A percentile compares a stretch with the other conserved stretches of the same genome.
phyloP scores from a whole-genome alignment of 2,329 filamentous ascomycete genomes.

The Apiospora koreana region DNA sequence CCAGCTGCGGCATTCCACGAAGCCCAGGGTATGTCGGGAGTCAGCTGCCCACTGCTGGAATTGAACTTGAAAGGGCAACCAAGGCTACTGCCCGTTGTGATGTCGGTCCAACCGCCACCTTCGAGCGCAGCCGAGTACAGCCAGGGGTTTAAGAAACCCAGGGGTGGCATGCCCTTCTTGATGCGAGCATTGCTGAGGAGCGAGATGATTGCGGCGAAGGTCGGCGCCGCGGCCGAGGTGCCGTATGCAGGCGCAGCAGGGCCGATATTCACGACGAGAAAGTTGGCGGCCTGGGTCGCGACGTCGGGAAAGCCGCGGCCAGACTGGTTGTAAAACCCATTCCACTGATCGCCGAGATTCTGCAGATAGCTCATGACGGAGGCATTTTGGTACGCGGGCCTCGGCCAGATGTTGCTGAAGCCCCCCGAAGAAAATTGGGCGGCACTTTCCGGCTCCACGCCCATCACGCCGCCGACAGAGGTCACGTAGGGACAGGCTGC shows the following conservation, averaged over 20 bases:
- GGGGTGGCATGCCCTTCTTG: constrained; percentile 49
- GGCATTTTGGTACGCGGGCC: constrained; percentile 46
- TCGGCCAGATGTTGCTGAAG: constrained; percentile 48
- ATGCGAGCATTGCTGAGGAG: constrained; percentile 66
- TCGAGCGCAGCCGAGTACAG: constrained; percentile 44
- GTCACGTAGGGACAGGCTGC: constrained; percentile 60
- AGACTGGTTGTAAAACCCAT: constrained; percentile 41
- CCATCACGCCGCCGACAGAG: constrained; percentile 56
- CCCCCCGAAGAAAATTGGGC: constrained; percentile 55
- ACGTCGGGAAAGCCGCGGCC: constrained; percentile 66
- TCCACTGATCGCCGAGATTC: constrained; percentile 35
- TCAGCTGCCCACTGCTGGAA: constrained; percentile 29
- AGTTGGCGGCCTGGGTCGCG: constrained; percentile 50
- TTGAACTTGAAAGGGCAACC: constrained; percentile 35
- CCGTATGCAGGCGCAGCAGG: constrained; percentile 27
- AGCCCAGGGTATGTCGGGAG: constrained; percentile 13
- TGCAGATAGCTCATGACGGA: constrained; percentile 46
- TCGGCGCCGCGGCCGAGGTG: constrained; percentile 59
- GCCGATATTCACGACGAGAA: constrained; percentile 25
- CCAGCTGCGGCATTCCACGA: constrained; percentile 43
- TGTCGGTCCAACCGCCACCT: constrained; percentile 35
- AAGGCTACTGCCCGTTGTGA: constrained; percentile 32
- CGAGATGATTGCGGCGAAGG: constrained; percentile 62
- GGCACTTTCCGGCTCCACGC: constrained; percentile 49
- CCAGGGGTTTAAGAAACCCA: constrained; percentile 66